Conservation (phyloP, 495 filamentous ascomycete species). For the Aspergillus panamensis region DNA sequence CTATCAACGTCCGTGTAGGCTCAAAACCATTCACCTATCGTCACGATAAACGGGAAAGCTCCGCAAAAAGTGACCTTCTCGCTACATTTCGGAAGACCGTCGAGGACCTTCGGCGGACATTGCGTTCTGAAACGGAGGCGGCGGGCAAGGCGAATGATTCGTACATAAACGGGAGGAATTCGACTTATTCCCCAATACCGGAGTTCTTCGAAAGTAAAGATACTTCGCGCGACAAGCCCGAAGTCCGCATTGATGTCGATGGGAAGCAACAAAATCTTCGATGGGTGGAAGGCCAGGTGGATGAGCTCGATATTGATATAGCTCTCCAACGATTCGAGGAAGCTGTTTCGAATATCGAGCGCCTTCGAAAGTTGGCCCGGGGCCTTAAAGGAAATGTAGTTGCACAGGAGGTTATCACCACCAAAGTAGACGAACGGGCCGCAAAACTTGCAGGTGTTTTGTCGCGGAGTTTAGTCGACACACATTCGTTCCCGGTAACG, state of each 20-base stretch:
- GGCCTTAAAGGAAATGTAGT: conserved; percentile 78
- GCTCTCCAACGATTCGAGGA: conserved; percentile 87
- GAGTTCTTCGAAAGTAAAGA: conserved; percentile 64
- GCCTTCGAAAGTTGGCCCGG: conserved; percentile 70
- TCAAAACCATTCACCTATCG: conserved; percentile 91
- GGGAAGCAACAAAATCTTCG: conserved; percentile 93
- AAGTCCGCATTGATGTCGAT: conserved; percentile 88
- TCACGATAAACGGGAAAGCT: conserved; percentile 66
- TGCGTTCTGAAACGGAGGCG: conserved; percentile 80
- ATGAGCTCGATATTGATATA: conserved; percentile 94
- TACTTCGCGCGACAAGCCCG: conserved; percentile 63
- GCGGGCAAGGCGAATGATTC: conserved; percentile 72
- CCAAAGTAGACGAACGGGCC: conserved; percentile 85
- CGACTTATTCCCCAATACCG: conserved; percentile 28
- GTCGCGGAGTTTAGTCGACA: conserved; percentile 68
- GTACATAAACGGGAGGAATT: conserved; percentile 53
- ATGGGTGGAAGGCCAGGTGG: conserved; percentile 92
- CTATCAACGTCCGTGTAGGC: conserved; percentile 86
- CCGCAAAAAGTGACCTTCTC: conserved; percentile 75
- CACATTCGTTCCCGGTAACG: conserved; percentile 64
- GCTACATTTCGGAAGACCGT: conserved; percentile 86
- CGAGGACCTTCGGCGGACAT: conserved; percentile 79
- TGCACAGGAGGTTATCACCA: conserved; percentile 82
- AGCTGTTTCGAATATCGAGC: conserved; percentile 77
- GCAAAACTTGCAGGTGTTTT: conserved; percentile 70